phyloP scores from a whole-genome alignment of 345 rosid genomes.

The Linum tenue region DNA sequence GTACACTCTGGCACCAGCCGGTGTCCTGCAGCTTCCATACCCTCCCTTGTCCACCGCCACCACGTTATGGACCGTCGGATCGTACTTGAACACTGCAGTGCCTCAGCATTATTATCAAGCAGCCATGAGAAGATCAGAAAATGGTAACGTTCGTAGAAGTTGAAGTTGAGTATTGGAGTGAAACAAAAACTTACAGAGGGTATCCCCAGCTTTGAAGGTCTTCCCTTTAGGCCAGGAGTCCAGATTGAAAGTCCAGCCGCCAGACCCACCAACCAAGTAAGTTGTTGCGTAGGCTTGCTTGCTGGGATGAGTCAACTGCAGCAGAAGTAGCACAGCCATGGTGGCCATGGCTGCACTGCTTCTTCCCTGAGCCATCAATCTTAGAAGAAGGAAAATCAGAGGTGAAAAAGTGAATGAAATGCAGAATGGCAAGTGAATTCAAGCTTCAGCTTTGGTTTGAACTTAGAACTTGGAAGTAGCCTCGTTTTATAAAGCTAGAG shows the following conservation, averaged over 20 bases:
- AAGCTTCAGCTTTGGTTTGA: too few species aligned
- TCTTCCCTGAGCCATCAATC: slow-evolving; percentile 35
- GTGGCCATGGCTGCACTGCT: slow-evolving; percentile 28
- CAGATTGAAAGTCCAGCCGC: slow-evolving; percentile 37
- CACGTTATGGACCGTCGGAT: slow-evolving; percentile 33
- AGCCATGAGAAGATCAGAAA: background rate
- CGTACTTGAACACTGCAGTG: slow-evolving; percentile 37
- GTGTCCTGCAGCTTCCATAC: slow-evolving; percentile 31
- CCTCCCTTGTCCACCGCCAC: slow-evolving; percentile 30
- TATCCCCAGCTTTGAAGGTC: slow-evolving; percentile 42
- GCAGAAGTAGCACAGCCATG: slow-evolving; percentile 6
- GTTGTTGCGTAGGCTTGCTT: slow-evolving; percentile 23
- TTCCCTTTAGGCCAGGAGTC: slow-evolving; percentile 41
- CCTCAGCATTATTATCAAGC: background rate
- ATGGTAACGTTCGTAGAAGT: background rate
- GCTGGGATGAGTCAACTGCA: slow-evolving; percentile 12
- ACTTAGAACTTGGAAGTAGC: background rate
- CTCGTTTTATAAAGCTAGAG: background rate
- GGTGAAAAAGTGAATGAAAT: background rate
- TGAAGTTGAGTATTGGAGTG: background rate
- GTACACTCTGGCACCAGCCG: slow-evolving; percentile 25
- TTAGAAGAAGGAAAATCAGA: background rate
- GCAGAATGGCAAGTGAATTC: background rate
- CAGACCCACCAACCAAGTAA: slow-evolving; percentile 34
- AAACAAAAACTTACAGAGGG: slow-evolving; percentile 20